Evolutionary conservation across 768 basidiomycete species (phyloP).

Genomic region (Trametes gibbosa): DNA sequence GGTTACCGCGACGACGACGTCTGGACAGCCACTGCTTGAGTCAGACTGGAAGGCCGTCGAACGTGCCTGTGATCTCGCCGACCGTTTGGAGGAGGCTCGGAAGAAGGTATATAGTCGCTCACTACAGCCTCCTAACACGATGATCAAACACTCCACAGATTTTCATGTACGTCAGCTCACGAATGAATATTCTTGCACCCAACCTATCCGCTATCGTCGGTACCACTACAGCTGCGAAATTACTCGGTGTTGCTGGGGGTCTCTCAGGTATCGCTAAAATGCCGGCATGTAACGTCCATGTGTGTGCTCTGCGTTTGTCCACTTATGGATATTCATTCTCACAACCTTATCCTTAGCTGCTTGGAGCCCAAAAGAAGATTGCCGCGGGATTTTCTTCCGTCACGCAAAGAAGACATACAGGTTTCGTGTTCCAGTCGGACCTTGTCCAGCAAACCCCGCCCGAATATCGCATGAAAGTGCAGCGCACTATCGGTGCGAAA

Average conservation of each 20-base stretch:
- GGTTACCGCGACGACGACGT: conserved; percentile 90
- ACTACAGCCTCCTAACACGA: not conserved
- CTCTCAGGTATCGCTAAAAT: conserved; percentile 87
- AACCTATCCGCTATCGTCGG: conserved; percentile 98
- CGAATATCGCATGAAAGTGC: conserved; percentile 89
- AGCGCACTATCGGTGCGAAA: conserved; percentile 93
- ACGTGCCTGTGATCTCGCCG: conserved; percentile 85
- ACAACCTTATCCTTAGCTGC: conserved; percentile 51
- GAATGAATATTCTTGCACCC: conserved; percentile 98
- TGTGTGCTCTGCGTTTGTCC: conserved; percentile 33
- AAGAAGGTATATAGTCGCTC: conserved; percentile 62
- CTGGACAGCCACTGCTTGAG: conserved; percentile 69
- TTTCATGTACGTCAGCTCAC: conserved; percentile 98
- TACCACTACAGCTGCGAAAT: conserved; percentile 96
- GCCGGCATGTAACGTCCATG: conserved; percentile 94
- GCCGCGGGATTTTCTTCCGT: conserved; percentile 87
- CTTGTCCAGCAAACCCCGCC: conserved; percentile 80
- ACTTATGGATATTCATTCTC: not conserved
- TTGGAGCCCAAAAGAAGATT: conserved; percentile 93
- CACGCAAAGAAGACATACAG: conserved; percentile 88
- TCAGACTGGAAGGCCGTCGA: conserved; percentile 79
- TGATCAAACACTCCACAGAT: conserved; percentile 53
- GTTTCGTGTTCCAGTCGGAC: conserved; percentile 95
- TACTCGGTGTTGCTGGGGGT: conserved; percentile 96
- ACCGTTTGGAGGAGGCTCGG: conserved; percentile 82